These are phyloP conservation scores for Salvia hispanica DNA, from an alignment of 257 asterid genomes.

Conservation along the genomic window DNA sequence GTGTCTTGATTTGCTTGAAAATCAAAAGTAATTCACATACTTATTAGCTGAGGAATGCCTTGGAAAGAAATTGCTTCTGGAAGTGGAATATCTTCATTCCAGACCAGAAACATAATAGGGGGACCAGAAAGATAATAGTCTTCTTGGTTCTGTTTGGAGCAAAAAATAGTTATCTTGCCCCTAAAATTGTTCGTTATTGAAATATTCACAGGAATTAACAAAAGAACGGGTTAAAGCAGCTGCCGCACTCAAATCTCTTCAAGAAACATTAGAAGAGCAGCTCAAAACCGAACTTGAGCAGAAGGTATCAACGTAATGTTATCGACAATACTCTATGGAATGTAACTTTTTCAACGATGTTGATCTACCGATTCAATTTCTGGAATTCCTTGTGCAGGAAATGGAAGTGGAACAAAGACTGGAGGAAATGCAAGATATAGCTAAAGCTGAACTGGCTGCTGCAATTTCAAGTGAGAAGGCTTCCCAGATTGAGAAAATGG, in stretches of 20 bases:
- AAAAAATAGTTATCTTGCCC: slow-evolving; percentile 28
- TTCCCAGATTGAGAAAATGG: slow-evolving; percentile 95
- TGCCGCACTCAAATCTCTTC: slow-evolving; percentile 85
- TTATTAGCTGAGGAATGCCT: slow-evolving; percentile 17
- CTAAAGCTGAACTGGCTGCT: slow-evolving; percentile 81
- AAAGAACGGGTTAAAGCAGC: slow-evolving; percentile 82
- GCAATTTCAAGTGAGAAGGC: slow-evolving; percentile 95
- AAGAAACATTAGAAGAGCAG: slow-evolving; percentile 71
- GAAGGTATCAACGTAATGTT: slow-evolving; percentile 53
- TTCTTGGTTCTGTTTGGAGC: slow-evolving; percentile 14
- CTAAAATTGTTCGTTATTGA: not conserved
- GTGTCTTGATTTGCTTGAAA: slow-evolving; percentile 14
- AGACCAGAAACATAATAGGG: slow-evolving; percentile 4
- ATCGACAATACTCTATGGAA: not conserved
- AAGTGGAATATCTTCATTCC: slow-evolving; percentile 8
- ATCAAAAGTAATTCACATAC: slow-evolving; percentile 25
- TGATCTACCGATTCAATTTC: slow-evolving; percentile 24
- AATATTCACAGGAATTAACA: slow-evolving; percentile 65
- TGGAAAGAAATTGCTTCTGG: slow-evolving; percentile 19
- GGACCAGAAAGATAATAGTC: not conserved
- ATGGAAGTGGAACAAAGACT: slow-evolving; percentile 65
- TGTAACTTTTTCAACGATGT: slow-evolving; percentile 7
- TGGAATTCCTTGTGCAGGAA: slow-evolving; percentile 57
- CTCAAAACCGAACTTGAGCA: slow-evolving; percentile 66
- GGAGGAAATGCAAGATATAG: slow-evolving; percentile 64